These are phyloP conservation scores for Citrus hindsii DNA, from an alignment of 345 rosid genomes.

Conservation along the genomic window DNA sequence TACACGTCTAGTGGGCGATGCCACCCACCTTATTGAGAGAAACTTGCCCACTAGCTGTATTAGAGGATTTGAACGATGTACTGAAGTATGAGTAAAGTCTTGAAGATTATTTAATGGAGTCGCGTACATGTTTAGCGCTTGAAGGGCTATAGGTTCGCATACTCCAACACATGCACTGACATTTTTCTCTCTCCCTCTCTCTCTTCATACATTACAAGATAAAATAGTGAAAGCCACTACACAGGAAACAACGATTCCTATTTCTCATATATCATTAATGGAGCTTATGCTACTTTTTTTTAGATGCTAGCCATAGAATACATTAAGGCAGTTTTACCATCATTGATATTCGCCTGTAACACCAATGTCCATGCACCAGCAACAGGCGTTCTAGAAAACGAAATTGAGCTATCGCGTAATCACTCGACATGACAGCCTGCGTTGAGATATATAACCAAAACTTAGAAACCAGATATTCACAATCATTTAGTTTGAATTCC, in stretches of 20 bases:
- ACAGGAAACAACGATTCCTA: neutral
- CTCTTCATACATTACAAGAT: neutral
- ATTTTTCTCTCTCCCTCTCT: neutral
- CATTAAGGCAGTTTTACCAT: constrained; percentile 52
- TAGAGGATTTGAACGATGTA: neutral
- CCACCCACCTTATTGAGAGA: neutral
- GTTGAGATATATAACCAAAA: constrained; percentile 6
- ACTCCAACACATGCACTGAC: neutral
- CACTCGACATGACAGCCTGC: constrained; percentile 97
- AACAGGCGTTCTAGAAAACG: constrained; percentile 72
- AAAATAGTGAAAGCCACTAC: neutral
- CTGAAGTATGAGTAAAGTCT: neutral
- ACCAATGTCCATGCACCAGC: constrained; percentile 97
- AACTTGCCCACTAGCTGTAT: too few species aligned
- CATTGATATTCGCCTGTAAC: constrained; percentile 83
- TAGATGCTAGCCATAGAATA: neutral
- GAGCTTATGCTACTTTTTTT: neutral
- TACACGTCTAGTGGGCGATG: neutral
- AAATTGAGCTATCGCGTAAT: constrained; percentile 89
- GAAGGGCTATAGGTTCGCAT: neutral
- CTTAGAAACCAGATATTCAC: constrained; percentile 3
- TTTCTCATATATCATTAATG: neutral
- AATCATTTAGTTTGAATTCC: neutral
- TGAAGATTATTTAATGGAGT: neutral
- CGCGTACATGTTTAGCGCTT: neutral